A percentile compares a stretch with the other conserved stretches of the same genome.
phyloP scores from a whole-genome alignment of 2,329 filamentous ascomycete genomes.

The Claviceps humidiphila region DNA sequence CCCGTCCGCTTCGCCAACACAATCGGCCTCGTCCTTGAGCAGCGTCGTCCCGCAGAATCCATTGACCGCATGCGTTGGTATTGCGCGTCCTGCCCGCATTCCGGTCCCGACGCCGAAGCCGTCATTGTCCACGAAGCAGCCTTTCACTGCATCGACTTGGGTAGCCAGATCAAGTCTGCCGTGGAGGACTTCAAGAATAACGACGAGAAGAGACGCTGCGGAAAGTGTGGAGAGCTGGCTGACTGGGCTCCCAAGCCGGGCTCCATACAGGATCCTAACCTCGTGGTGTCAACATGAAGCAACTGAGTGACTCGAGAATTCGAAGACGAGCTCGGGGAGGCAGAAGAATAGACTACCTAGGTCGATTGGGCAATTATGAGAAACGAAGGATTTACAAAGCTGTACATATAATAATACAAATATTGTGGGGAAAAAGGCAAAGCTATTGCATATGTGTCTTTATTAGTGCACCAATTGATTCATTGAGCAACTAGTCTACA shows the following conservation, averaged over 20 bases:
- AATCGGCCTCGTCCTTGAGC: slow-evolving; percentile 87
- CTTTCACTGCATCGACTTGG: slow-evolving; percentile 82
- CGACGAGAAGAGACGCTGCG: slow-evolving; percentile 59
- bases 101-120: slow-evolving; percentile 14
- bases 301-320: no score
- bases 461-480: no score
- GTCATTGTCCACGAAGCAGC: slow-evolving; percentile 66
- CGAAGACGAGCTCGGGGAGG: no score
- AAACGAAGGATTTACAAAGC: no score
- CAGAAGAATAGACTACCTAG: no score
- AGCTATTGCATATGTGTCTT: no score
- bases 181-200: slow-evolving; percentile 67
- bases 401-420: no score
- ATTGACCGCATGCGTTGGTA: slow-evolving; percentile 86
- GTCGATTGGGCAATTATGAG: no score
- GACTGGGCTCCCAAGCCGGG: slow-evolving; percentile 52
- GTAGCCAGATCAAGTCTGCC: slow-evolving; percentile 85
- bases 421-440: no score
- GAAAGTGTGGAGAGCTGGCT: slow-evolving; percentile 62
- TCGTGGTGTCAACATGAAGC: slow-evolving; percentile 15
- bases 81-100: slow-evolving; percentile 49
- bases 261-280: slow-evolving; percentile 46
- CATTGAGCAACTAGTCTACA: no score
- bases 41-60: slow-evolving; percentile 55
- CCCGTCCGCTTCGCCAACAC: slow-evolving; percentile 87